Base-by-base conservation (phyloP, 2,329 filamentous ascomycete genomes). In the Claviceps paspali region DNA sequence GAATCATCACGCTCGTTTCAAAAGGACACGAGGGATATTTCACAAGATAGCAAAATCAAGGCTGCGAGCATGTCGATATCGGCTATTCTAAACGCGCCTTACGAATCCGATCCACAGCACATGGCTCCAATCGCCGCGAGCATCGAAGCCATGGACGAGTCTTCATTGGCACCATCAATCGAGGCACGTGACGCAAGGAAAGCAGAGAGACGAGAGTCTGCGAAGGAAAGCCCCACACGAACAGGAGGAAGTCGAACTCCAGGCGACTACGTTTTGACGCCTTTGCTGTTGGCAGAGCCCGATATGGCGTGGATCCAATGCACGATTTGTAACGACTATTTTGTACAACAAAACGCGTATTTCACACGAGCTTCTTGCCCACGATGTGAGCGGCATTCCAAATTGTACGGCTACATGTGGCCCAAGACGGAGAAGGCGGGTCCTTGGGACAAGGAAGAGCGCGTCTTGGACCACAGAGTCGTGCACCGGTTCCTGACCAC, bases 351-450 rank as follows among this genome's bases (percentile, higher is more conserved):
- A 29, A 82, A 96, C 45, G 85, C 84, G 0, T 95, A 93, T 55
- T 79, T 79, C 45, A 95, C 87, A 1, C 76, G 80, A 36, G 77
- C 81, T 34, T 80, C 84, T 12, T 98, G 91, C 54, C 87, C 85
- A 4, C 76, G 91, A 6, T 98, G 91, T 56, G 91, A 98, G 61
- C 75, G 91, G 0, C 91, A 98, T 53, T 92, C 83, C 12, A 96
- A 93, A 62, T 63, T 98, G 1, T 98, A 96, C 54, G 92, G 92
- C 0, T 95, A 82, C 52, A 68, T 81, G 40, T 98, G 91, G 91
- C 91, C 91, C 5, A 95, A 98, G 64, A 96, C 91, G 0, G 82
- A 94, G 41, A 80, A 70, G 43, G 76, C 80, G 19, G 83, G 83
- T 1, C 74, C 75, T 12, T 57, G 71, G 15, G 91, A 96, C 52